phyloP scores from a whole-genome alignment of 116 monocot species.

The Trichopus zeylanicus region DNA sequence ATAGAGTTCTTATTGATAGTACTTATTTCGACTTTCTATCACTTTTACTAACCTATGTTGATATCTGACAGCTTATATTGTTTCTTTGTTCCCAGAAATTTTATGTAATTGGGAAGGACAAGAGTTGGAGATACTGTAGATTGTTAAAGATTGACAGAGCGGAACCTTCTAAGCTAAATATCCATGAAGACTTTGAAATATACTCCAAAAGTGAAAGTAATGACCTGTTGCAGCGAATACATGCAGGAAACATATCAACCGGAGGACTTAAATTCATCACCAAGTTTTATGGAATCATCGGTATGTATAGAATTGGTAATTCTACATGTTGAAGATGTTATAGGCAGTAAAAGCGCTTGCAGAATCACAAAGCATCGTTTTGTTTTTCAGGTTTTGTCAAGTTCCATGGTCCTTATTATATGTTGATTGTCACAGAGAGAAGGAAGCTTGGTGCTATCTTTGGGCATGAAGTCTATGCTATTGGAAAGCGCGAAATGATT shows the following conservation, averaged over 20 bases:
- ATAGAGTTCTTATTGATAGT: too few relatives aligned
- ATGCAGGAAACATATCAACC: constrained; percentile 76
- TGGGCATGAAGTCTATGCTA: constrained; percentile 64
- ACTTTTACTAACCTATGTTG: neutral
- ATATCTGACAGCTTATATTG: neutral
- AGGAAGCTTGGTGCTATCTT: constrained; percentile 81
- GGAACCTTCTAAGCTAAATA: constrained; percentile 64
- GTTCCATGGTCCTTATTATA: constrained; percentile 93
- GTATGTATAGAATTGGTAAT: constrained; percentile 23
- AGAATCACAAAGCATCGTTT: neutral
- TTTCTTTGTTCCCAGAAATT: constrained; percentile 50
- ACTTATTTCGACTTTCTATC: neutral
- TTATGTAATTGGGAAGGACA: constrained; percentile 84
- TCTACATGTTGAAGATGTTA: neutral
- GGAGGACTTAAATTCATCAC: constrained; percentile 89
- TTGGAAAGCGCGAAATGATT: constrained; percentile 75
- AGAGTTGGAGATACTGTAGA: constrained; percentile 53
- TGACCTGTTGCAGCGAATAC: constrained; percentile 57
- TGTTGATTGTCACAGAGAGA: constrained; percentile 87
- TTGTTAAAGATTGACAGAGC: constrained; percentile 73
- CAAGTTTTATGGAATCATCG: constrained; percentile 85
- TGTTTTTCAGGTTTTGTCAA: constrained; percentile 35
- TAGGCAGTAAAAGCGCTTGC: neutral
- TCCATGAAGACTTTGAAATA: constrained; percentile 57
- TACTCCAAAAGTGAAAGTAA: constrained; percentile 56